These are phyloP conservation scores for Juglanconis sp. DNA, from an alignment of 2,329 filamentous ascomycete species.

Conservation along the genomic window DNA sequence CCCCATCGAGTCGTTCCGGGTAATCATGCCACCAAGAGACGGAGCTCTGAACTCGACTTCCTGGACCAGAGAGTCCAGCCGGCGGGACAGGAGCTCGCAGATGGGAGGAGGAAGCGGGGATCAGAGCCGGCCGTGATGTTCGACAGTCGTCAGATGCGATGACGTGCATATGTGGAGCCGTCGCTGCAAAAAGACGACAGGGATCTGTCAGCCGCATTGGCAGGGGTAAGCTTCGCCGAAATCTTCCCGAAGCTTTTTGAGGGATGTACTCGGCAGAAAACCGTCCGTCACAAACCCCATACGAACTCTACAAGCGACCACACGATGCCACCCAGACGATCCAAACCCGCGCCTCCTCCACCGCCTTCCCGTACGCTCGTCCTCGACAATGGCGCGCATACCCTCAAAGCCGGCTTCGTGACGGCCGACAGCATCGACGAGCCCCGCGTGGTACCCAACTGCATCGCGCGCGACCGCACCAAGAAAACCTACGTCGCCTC, in stretches of 20 bases:
- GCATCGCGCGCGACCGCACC: slow-evolving; percentile 78
- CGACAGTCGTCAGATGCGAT: too few species aligned
- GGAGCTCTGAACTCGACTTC: too few species aligned
- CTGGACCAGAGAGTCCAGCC: too few species aligned
- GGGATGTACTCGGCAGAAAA: background rate
- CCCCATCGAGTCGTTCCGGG: too few species aligned
- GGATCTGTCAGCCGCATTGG: background rate
- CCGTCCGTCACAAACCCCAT: background rate
- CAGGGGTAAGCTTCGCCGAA: background rate
- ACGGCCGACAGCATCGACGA: slow-evolving; percentile 39
- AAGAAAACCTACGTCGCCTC: slow-evolving; percentile 76
- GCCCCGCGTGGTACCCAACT: slow-evolving; percentile 82
- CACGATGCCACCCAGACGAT: slow-evolving; percentile 37
- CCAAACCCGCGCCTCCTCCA: slow-evolving; percentile 47
- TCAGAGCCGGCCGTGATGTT: too few species aligned
- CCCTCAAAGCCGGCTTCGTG: slow-evolving; percentile 84
- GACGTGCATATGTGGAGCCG: too few species aligned
- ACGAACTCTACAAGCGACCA: background rate
- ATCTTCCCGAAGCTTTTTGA: background rate
- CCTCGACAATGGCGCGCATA: slow-evolving; percentile 89
- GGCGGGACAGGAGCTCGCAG: too few species aligned
- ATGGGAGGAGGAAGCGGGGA: too few species aligned
- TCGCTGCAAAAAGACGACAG: background rate
- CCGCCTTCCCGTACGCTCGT: slow-evolving; percentile 70
- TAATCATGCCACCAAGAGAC: too few species aligned